Evolutionary conservation across 805 yeast species (phyloP), one percentile per base, ranked within the genome.

Genomic region (Pichia occidentalis): DNA sequence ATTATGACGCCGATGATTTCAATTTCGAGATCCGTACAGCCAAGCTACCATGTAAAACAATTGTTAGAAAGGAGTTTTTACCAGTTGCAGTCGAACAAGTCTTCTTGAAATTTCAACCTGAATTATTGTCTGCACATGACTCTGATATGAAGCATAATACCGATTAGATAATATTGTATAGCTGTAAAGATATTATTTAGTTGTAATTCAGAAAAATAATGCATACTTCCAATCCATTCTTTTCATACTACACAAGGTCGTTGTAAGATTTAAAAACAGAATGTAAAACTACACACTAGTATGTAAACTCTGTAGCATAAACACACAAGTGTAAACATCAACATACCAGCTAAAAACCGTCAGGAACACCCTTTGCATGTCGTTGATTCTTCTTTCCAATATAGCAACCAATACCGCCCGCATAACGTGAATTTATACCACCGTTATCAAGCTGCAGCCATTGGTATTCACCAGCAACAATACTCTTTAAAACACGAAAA

Each of bases 301-400:
- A n/a, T n/a, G n/a, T n/a, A n/a, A n/a, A n/a, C n/a, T n/a, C n/a
- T n/a, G n/a, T n/a, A n/a, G n/a, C n/a, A n/a, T n/a, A n/a, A n/a
- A n/a, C n/a, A n/a, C n/a, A n/a, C n/a, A n/a, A n/a, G n/a, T n/a
- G n/a, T n/a, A n/a, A n/a, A n/a, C n/a, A n/a, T n/a, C n/a, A n/a
- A n/a, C n/a, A n/a, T n/a, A n/a, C n/a, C n/a, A 18, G 29, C 37
- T 64, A 75, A 58, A 87, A 87, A 7, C 94, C 94, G 37, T 80
- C 82, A 2, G 96, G 96, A 10, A 86, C 95, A 7, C 95, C 95
- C 44, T 72, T 72, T 0, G 95, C 95, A 47, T 78, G 86, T 36
- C 70, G 63, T 17, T 52, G 58, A 9, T 61, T 59, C 44, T 60
- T 34, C 45, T 59, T 44, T 49, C 67, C 56, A 47, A 70, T 35